phyloP scores from a whole-genome alignment of 768 basidiomycete species.

The Trametes maxima region DNA sequence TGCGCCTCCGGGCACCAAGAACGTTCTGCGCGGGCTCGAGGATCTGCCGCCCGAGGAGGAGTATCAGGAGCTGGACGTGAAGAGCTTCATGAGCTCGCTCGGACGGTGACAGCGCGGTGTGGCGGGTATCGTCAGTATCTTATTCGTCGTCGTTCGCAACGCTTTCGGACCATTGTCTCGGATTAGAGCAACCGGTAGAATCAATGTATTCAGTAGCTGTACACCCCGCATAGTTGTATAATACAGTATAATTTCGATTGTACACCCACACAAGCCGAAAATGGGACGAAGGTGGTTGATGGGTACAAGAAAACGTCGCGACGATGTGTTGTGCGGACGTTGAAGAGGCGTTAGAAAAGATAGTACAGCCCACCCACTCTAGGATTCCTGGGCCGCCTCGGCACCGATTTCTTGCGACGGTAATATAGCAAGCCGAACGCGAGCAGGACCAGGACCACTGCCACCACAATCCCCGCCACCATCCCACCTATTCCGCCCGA shows the following conservation, averaged over 20 bases:
- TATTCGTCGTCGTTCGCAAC: conserved; percentile 23
- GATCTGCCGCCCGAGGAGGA: conserved; percentile 93
- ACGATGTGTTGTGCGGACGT: too few species aligned
- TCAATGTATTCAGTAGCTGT: conserved; percentile 24
- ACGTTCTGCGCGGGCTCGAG: conserved; percentile 85
- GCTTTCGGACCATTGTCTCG: conserved; percentile 20
- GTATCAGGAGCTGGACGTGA: conserved; percentile 84
- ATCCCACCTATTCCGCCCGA: conserved; percentile 29
- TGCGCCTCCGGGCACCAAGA: conserved; percentile 74
- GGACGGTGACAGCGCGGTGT: conserved; percentile 43
- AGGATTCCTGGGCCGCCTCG: too few species aligned
- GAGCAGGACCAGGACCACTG: conserved; percentile 26
- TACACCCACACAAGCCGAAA: background rate
- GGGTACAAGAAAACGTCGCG: background rate
- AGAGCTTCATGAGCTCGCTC: conserved; percentile 87
- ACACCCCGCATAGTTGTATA: conserved; percentile 23
- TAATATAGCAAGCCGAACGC: conserved; percentile 20
- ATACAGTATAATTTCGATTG: conserved; percentile 16
- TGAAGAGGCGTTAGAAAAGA: too few species aligned
- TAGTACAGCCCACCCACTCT: too few species aligned
- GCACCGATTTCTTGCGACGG: too few species aligned
- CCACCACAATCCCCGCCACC: conserved; percentile 33
- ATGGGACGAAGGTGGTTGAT: too few species aligned
- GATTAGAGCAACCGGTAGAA: conserved; percentile 24
- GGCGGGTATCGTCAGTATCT: conserved; percentile 9